Percentiles rank a stretch among this genome's conserved stretches.
Conservation (phyloP, 140 eudicot species). For the Flaveria floridana region DNA sequence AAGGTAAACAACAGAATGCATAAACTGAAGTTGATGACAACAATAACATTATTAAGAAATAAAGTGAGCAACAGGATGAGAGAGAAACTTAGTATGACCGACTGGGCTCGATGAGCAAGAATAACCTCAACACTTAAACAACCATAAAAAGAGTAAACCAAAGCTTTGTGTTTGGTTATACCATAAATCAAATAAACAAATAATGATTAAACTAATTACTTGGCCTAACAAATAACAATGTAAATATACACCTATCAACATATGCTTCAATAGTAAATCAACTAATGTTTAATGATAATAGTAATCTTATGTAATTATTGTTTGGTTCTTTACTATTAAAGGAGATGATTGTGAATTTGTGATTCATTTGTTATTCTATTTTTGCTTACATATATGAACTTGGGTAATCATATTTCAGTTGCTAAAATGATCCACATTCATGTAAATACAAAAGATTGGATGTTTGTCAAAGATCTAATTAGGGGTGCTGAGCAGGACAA, state of each 20-base stretch:
- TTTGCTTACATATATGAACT: not conserved
- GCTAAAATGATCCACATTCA: too few species aligned
- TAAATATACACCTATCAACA: not conserved
- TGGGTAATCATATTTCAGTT: not conserved
- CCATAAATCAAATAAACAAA: not conserved
- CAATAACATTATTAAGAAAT: conserved; percentile 3
- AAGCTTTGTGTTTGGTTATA: conserved; percentile 2
- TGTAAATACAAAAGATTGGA: too few species aligned
- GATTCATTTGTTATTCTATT: not conserved
- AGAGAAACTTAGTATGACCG: not conserved
- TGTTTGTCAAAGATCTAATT: too few species aligned
- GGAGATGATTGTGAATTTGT: not conserved
- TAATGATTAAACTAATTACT: not conserved
- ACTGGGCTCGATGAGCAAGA: not conserved
- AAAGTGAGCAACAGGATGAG: not conserved
- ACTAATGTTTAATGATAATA: not conserved
- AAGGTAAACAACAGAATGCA: not conserved
- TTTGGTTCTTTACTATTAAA: not conserved
- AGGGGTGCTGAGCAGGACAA: too few species aligned
- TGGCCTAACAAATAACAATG: not conserved
- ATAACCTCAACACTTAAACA: not conserved
- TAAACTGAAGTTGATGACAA: not conserved
- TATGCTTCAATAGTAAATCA: not conserved
- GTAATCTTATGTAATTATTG: not conserved
- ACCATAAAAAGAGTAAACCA: not conserved